phyloP scores from a whole-genome alignment of 108 stramenopile genomes.

The Cylindrotheca fusiformis region DNA sequence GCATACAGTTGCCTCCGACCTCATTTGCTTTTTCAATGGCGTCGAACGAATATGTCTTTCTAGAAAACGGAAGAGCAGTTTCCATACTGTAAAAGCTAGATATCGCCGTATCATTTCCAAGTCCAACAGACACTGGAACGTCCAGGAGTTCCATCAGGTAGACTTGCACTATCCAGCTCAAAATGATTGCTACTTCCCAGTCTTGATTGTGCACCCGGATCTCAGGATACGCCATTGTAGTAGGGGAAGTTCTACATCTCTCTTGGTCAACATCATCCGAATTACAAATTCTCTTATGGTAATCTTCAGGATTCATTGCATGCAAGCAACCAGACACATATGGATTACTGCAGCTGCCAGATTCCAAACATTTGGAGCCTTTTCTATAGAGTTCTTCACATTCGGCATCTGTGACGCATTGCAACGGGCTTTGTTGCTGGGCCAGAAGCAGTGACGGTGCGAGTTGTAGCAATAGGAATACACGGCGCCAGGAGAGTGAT shows the following conservation, averaged over 20 bases:
- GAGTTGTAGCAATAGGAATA: too few species aligned
- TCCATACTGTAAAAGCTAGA: constrained; percentile 32
- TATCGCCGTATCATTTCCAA: constrained; percentile 6
- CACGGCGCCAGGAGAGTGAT: too few species aligned
- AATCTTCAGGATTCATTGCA: neutral
- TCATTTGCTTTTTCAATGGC: constrained; percentile 13
- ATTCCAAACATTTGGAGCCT: constrained; percentile 2
- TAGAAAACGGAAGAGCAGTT: constrained; percentile 14
- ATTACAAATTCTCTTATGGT: constrained; percentile 22
- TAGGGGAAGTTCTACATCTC: neutral
- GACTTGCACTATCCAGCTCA: constrained; percentile 41
- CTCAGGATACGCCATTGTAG: constrained; percentile 27
- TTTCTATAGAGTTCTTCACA: constrained; percentile 8
- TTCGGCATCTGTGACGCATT: constrained; percentile 1
- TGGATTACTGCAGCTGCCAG: constrained; percentile 35
- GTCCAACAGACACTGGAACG: constrained; percentile 32
- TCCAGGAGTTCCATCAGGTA: constrained; percentile 36
- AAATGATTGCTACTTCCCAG: constrained; percentile 39
- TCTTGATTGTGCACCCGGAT: constrained; percentile 26
- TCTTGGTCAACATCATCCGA: constrained; percentile 9
- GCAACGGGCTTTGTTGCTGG: neutral
- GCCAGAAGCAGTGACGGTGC: neutral
- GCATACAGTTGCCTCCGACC: constrained; percentile 10
- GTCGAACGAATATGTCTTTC: constrained; percentile 15
- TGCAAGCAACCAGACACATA: constrained; percentile 35